Evolutionary conservation across 2,329 filamentous ascomycete species (phyloP).

Genomic region (Exserohilum turcica): DNA sequence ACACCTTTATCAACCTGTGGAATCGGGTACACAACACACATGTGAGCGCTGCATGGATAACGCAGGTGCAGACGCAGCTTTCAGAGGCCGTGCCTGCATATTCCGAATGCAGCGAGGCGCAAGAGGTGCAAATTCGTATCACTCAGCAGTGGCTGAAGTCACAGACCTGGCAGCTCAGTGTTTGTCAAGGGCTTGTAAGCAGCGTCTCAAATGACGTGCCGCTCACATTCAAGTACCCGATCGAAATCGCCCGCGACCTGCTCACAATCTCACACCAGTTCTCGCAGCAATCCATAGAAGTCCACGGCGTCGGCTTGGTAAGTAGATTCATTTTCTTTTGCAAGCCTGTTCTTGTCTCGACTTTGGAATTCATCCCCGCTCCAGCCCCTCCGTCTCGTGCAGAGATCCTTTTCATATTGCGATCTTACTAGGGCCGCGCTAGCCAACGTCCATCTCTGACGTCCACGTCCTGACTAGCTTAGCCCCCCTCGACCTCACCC

Average conservation of each 20-base stretch:
- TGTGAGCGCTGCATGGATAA: slow-evolving; percentile 54
- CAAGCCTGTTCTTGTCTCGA: slow-evolving; percentile 17
- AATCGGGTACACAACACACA: slow-evolving; percentile 59
- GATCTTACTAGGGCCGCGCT: slow-evolving; percentile 28
- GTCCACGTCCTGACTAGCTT: slow-evolving; percentile 26
- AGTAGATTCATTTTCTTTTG: slow-evolving; percentile 44
- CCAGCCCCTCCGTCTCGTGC: slow-evolving; percentile 24
- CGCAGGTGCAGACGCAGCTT: slow-evolving; percentile 57
- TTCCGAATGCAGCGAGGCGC: slow-evolving; percentile 65
- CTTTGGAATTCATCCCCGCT: slow-evolving; percentile 19
- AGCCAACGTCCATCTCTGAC: slow-evolving; percentile 39
- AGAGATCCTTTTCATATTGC: slow-evolving; percentile 28
- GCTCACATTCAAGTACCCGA: slow-evolving; percentile 66
- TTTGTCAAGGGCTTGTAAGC: slow-evolving; percentile 67
- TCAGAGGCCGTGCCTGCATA: slow-evolving; percentile 61
- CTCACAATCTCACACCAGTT: slow-evolving; percentile 71
- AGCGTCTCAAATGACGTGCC: slow-evolving; percentile 63
- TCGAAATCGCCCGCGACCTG: slow-evolving; percentile 66
- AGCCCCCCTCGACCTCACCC: slow-evolving; percentile 16
- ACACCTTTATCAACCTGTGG: slow-evolving; percentile 67
- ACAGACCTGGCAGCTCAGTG: slow-evolving; percentile 75
- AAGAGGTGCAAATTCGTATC: slow-evolving; percentile 70
- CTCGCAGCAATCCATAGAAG: slow-evolving; percentile 72
- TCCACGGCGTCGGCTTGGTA: slow-evolving; percentile 75
- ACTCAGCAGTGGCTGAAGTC: slow-evolving; percentile 75